Percentiles rank a stretch among this genome's conserved stretches.
These are phyloP conservation scores for Gymnopilus junonius DNA, from an alignment of 768 basidiomycete species.

Conservation along the genomic window DNA sequence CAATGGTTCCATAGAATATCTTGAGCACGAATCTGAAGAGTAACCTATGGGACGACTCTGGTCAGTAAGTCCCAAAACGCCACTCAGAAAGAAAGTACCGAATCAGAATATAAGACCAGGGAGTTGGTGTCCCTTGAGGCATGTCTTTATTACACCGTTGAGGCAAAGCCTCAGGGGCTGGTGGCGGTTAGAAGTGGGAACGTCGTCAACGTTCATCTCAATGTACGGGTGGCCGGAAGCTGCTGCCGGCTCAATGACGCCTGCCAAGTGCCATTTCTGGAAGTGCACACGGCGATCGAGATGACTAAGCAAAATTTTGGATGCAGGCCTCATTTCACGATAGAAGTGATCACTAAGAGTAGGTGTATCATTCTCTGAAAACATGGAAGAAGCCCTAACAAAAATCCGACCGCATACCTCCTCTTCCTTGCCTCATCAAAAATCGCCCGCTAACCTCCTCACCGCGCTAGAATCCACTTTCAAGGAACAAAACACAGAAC, in stretches of 20 bases:
- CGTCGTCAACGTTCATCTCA: not conserved
- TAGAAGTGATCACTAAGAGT: not conserved
- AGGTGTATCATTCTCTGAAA: not conserved
- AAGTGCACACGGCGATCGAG: slow-evolving; percentile 9
- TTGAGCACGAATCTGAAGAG: slow-evolving; percentile 85
- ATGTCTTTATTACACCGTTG: slow-evolving; percentile 7
- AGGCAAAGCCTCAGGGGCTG: not conserved
- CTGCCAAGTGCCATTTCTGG: slow-evolving; percentile 8
- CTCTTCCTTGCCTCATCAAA: slow-evolving; percentile 85
- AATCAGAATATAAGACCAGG: slow-evolving; percentile 61
- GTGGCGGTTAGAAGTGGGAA: slow-evolving; percentile 1
- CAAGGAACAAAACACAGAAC: slow-evolving; percentile 67
- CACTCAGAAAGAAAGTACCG: slow-evolving; percentile 43
- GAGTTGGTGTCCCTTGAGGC: slow-evolving; percentile 39
- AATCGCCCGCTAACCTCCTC: slow-evolving; percentile 85
- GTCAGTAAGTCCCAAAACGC: not conserved
- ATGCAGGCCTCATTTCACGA: not conserved
- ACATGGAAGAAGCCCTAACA: slow-evolving; percentile 69
- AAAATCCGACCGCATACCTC: slow-evolving; percentile 89
- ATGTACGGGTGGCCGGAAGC: slow-evolving; percentile 1
- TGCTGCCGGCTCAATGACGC: not conserved
- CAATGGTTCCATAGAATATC: slow-evolving; percentile 90
- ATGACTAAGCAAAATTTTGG: slow-evolving; percentile 40
- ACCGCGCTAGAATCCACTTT: slow-evolving; percentile 83
- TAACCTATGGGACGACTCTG: slow-evolving; percentile 40